Evolutionary conservation across 495 filamentous ascomycete species (phyloP).

Genomic region (Trichoderma parareesei): DNA sequence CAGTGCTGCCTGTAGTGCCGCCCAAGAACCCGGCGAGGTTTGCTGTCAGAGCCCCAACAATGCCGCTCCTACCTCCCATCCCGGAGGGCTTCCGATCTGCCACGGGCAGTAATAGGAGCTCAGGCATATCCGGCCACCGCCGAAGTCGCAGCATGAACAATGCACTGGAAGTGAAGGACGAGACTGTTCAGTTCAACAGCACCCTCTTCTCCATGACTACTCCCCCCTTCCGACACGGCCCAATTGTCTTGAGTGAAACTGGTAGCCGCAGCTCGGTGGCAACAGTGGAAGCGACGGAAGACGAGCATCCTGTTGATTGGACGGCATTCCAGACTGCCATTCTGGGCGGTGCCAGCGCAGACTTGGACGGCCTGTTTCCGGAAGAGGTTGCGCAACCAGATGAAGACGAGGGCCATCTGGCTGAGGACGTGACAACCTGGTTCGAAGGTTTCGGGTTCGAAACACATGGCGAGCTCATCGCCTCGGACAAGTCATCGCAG

Average conservation of each 20-base stretch:
- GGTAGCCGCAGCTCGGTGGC: slow-evolving; percentile 11
- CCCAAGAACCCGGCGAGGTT: slow-evolving; percentile 21
- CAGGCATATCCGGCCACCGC: slow-evolving; percentile 1
- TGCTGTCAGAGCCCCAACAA: slow-evolving; percentile 17
- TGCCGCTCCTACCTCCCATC: slow-evolving; percentile 34
- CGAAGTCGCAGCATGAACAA: slow-evolving; percentile 12
- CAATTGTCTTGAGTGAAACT: slow-evolving; percentile 30
- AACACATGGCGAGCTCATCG: slow-evolving; percentile 26
- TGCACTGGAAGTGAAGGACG: slow-evolving; percentile 18
- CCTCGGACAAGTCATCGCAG: slow-evolving; percentile 1
- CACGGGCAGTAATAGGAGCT: slow-evolving; percentile 13
- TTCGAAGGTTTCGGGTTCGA: slow-evolving; percentile 35
- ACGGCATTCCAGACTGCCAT: slow-evolving; percentile 51
- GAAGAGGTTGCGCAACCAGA: slow-evolving; percentile 11
- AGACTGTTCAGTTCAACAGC: slow-evolving; percentile 33
- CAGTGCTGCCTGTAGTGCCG: slow-evolving; percentile 24
- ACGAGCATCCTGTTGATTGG: slow-evolving; percentile 39
- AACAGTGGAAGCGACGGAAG: slow-evolving; percentile 29
- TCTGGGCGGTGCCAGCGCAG: slow-evolving; percentile 38
- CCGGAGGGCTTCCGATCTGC: slow-evolving; percentile 29
- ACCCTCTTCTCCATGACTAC: slow-evolving; percentile 33
- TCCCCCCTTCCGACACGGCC: slow-evolving; percentile 39
- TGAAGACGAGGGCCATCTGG: slow-evolving; percentile 32
- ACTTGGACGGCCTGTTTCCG: slow-evolving; percentile 21
- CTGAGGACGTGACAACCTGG: slow-evolving; percentile 35